Evolutionary conservation across 257 asterid genomes (phyloP).

Genomic region (Jaltomata sinuosa): DNA sequence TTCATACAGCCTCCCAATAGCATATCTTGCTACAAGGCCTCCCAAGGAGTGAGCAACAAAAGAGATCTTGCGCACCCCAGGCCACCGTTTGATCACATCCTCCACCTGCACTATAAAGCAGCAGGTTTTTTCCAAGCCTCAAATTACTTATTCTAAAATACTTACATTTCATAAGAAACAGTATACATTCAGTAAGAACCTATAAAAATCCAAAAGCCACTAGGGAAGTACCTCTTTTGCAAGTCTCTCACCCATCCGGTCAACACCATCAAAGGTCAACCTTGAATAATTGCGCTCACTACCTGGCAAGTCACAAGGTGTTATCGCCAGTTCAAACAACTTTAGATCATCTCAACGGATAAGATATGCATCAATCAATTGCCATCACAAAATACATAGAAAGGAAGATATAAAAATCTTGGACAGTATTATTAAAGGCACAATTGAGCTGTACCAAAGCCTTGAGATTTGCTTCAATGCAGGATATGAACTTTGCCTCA

Average conservation of each 20-base stretch:
- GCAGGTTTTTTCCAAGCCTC: conserved; percentile 2
- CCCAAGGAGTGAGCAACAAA: conserved; percentile 94
- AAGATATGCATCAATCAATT: neutral
- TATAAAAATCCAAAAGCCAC: conserved; percentile 18
- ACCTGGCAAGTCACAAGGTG: conserved; percentile 31
- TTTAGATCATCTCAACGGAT: neutral
- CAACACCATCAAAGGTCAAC: conserved; percentile 92
- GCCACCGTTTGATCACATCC: conserved; percentile 66
- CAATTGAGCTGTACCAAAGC: neutral
- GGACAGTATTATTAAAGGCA: neutral
- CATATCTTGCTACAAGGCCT: conserved; percentile 90
- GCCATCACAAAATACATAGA: neutral
- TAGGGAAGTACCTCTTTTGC: conserved; percentile 82
- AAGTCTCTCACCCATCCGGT: conserved; percentile 84
- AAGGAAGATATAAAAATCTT: neutral
- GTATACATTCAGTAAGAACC: neutral
- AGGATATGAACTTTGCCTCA: neutral
- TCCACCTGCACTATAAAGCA: conserved; percentile 66
- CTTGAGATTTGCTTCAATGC: neutral
- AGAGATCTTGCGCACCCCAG: conserved; percentile 62
- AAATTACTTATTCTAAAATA: neutral
- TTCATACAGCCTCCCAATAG: conserved; percentile 62
- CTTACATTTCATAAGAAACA: neutral
- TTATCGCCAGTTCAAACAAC: neutral
- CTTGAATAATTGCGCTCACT: conserved; percentile 70